Conservation (phyloP, 1,284 basidiomycete species). For the Serendipita sp. region DNA sequence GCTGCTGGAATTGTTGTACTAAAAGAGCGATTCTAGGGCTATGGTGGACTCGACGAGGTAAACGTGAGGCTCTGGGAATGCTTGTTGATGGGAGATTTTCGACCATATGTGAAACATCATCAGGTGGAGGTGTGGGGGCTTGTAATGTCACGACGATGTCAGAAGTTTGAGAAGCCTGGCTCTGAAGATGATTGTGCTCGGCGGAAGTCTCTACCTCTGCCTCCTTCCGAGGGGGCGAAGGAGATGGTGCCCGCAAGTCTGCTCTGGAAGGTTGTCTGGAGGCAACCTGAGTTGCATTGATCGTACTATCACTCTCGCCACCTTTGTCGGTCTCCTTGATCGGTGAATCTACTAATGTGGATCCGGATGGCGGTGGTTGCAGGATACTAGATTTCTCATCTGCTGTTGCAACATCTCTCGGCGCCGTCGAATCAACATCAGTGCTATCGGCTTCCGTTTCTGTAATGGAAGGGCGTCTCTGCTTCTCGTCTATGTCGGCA, state of each 20-base stretch:
- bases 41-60: background rate
- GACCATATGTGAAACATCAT: background rate
- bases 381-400: background rate
- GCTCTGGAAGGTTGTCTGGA: background rate
- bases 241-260: background rate
- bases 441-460: slow-evolving; percentile 1
- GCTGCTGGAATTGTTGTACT: background rate
- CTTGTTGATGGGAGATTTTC: background rate
- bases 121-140: background rate
- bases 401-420: background rate
- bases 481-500: background rate
- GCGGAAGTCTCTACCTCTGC: background rate
- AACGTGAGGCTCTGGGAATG: background rate
- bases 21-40: background rate
- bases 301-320: slow-evolving; percentile 1
- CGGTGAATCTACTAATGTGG: background rate
- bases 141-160: background rate
- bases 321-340: background rate
- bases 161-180: background rate
- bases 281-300: background rate
- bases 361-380: background rate
- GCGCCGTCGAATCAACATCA: background rate
- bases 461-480: background rate
- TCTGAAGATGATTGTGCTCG: background rate
- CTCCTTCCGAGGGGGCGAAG: background rate